Base-by-base conservation (phyloP, 2,329 filamentous ascomycete species). In the Neofusicoccum ribis region DNA sequence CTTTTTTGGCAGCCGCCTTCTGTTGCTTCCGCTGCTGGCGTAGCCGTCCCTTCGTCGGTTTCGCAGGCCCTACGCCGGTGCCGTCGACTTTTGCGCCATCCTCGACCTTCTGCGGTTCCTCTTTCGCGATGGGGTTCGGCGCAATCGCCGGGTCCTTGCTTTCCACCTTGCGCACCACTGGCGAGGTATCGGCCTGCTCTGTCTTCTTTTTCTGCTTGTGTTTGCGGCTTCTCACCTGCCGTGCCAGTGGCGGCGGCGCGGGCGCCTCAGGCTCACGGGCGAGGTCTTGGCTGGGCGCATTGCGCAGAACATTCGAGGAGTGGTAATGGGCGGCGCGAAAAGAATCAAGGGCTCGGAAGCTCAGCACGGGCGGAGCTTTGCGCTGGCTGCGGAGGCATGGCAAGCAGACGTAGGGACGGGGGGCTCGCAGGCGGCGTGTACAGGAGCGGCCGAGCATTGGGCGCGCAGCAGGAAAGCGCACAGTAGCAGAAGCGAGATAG, bases 391-490 rank as follows among this genome's bases (percentile, higher is more conserved):
- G 62, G 17, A 64, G 43, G n/a, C 62, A 64, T 64, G 41, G 62
- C 43, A n/a, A 20, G 62, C 62, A 64, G 14, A 58, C 20, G 62
- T 64, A 56, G 39, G 41, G 51, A 14, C n/a, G 51, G 27, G 50
- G 11, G 14, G 41, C 23, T 43, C 43, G 51, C 62, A 64, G 34
- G 50, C 41, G 50, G 43, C 51, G 62, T 15, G 43, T 31, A 14
- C 41, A 47, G 17, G 49, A 27, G 62, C 51, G 62, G 20, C 62
- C 50, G 44, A 64, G 62, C 62, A 64, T 64, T 62, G 51, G 51
- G 51, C 62, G 41, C 62, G 34, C 37, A 17, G 17, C 15, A 12
- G 20, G 17, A 37, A 12, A 11, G 49, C 27, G 50, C 27, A 63
- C 12, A 34, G 20, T 14, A n/a, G n/a, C 8, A 36, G 37, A 63